These are phyloP conservation scores for Pelagophyceae sp. DNA, from an alignment of 352 stramenopile genomes.

Conservation along the genomic window DNA sequence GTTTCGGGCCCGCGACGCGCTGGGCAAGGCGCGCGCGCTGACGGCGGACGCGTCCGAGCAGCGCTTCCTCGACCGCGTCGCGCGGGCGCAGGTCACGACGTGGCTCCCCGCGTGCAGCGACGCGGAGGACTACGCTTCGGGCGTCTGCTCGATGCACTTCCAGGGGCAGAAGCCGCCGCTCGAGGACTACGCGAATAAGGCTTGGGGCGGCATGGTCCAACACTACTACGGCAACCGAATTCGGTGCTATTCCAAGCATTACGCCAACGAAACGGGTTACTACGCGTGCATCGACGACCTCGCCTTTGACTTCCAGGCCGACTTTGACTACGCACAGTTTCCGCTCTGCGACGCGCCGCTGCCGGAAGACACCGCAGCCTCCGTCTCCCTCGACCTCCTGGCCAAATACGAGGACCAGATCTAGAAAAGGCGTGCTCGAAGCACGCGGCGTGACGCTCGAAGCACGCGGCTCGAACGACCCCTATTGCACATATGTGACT, in stretches of 20 bases:
- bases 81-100: slow-evolving; percentile 33
- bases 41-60: not conserved
- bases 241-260: not conserved
- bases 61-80: slow-evolving; percentile 34
- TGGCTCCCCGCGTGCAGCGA: slow-evolving; percentile 31
- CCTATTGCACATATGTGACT: no score
- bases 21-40: not conserved
- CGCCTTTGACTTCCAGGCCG: not conserved
- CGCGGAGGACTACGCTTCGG: slow-evolving; percentile 19
- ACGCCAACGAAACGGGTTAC: not conserved
- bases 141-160: not conserved
- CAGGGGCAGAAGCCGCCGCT: not conserved
- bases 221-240: slow-evolving; percentile 28
- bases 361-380: not conserved
- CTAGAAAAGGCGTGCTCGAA: no score
- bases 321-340: not conserved
- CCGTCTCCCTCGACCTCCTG: not conserved
- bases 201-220: slow-evolving; percentile 32
- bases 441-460: no score
- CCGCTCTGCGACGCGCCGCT: not conserved
- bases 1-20: slow-evolving; percentile 23
- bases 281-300: not conserved
- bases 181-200: slow-evolving; percentile 37
- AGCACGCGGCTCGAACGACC: no score
- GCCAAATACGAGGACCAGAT: no score